phyloP scores from a whole-genome alignment of 2,329 filamentous ascomycete genomes.

The Exophiala sideris region DNA sequence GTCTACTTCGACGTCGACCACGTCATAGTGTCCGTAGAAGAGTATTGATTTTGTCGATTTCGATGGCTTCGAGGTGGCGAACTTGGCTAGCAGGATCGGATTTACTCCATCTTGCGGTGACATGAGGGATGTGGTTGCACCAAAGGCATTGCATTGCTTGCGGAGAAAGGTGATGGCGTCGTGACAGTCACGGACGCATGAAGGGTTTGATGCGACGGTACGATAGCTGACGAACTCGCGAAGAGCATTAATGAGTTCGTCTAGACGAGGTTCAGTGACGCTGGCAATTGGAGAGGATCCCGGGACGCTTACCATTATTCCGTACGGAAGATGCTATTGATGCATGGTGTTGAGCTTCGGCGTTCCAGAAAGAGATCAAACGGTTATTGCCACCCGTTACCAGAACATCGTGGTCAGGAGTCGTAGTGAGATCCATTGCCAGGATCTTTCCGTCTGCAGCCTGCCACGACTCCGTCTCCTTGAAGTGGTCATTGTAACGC shows the following conservation, averaged over 20 bases:
- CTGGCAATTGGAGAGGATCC: background rate
- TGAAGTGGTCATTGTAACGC: slow-evolving; percentile 78
- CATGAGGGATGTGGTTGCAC: slow-evolving; percentile 86
- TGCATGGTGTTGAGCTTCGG: slow-evolving; percentile 44
- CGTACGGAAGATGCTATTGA: slow-evolving; percentile 37
- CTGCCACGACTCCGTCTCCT: slow-evolving; percentile 72
- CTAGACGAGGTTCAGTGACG: slow-evolving; percentile 33
- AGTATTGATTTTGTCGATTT: slow-evolving; percentile 70
- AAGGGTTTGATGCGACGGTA: slow-evolving; percentile 81
- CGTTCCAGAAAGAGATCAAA: slow-evolving; percentile 82
- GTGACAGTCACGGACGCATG: slow-evolving; percentile 87
- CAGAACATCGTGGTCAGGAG: slow-evolving; percentile 73
- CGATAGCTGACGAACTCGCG: slow-evolving; percentile 87
- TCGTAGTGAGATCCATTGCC: slow-evolving; percentile 71
- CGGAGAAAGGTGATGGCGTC: slow-evolving; percentile 88
- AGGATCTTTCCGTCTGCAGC: slow-evolving; percentile 86
- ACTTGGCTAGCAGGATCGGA: slow-evolving; percentile 88
- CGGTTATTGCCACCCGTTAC: slow-evolving; percentile 94
- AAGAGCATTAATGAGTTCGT: slow-evolving; percentile 65
- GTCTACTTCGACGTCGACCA: slow-evolving; percentile 72
- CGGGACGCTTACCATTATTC: slow-evolving; percentile 51
- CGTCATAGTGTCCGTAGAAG: slow-evolving; percentile 98
- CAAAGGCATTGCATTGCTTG: slow-evolving; percentile 85
- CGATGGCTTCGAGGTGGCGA: slow-evolving; percentile 51
- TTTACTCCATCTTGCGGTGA: slow-evolving; percentile 76